phyloP scores from a whole-genome alignment of 164 flowering plant genomes.

The Liquidambar formosana region DNA sequence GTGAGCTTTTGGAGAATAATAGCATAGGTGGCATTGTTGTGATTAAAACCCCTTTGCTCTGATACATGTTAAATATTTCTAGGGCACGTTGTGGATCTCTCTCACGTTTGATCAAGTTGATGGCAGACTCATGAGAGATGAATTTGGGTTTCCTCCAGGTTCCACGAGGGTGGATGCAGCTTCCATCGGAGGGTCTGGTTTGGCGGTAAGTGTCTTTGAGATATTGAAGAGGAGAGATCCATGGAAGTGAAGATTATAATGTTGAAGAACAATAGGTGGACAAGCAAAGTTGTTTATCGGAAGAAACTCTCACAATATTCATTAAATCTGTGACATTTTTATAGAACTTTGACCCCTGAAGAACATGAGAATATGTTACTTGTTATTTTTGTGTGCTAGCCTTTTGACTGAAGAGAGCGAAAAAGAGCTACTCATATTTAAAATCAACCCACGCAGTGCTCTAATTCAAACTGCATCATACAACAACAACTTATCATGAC shows the following conservation, averaged over 20 bases:
- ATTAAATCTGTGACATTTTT: too few species aligned
- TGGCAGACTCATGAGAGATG: conserved; percentile 62
- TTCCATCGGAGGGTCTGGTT: conserved; percentile 48
- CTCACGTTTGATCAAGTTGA: conserved; percentile 64
- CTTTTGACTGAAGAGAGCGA: too few species aligned
- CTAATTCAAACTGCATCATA: too few species aligned
- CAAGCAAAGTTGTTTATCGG: too few species aligned
- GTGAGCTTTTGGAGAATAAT: conserved; percentile 74
- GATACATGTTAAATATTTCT: conserved; percentile 66
- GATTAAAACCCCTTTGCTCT: conserved; percentile 71
- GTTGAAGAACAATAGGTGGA: too few species aligned
- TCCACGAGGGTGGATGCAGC: conserved; percentile 16
- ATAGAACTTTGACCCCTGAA: too few species aligned
- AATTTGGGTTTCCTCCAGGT: conserved; percentile 44
- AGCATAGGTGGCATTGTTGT: conserved; percentile 74
- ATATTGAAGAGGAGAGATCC: conserved; percentile 69
- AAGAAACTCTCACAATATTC: too few species aligned
- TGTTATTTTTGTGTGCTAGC: too few species aligned
- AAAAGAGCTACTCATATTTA: too few species aligned
- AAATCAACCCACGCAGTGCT: too few species aligned
- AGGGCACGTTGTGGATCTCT: conserved; percentile 72
- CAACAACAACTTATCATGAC: too few species aligned
- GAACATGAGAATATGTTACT: too few species aligned
- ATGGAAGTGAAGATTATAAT: conserved; percentile 48
- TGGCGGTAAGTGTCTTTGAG: conserved; percentile 24